Percentiles rank a stretch among this genome's conserved stretches.
Conservation (phyloP, 306 rosid species). For the Fragaria ananassa region DNA sequence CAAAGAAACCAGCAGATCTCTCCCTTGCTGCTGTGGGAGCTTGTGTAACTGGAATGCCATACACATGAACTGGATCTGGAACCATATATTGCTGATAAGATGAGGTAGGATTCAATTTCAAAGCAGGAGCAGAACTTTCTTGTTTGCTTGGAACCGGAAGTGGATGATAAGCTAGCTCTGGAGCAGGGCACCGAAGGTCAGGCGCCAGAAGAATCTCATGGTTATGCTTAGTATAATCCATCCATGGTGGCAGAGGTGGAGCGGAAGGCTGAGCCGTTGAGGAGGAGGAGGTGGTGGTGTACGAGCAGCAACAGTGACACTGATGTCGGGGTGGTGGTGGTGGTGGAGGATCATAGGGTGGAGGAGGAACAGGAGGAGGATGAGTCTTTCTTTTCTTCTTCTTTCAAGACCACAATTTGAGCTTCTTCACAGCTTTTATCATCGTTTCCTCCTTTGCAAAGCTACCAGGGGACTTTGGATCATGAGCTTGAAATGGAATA, state of each 20-base stretch:
- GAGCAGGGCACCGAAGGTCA: not conserved
- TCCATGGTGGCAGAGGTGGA: constrained; percentile 74
- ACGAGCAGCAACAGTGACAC: constrained; percentile 25
- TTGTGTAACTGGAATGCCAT: constrained; percentile 44
- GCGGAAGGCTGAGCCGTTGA: constrained; percentile 51
- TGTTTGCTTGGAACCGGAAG: constrained; percentile 20
- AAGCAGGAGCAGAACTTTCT: not conserved
- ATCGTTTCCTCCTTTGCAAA: constrained; percentile 16
- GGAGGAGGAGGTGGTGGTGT: constrained; percentile 8
- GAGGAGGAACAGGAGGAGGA: not conserved
- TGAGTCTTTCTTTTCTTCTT: constrained; percentile 37
- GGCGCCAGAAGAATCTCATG: constrained; percentile 36
- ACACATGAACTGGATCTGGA: constrained; percentile 38
- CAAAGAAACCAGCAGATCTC: constrained; percentile 29
- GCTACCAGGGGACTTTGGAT: not conserved
- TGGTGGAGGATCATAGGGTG: constrained; percentile 26
- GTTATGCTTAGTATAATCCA: constrained; percentile 25
- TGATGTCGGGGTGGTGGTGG: constrained; percentile 8
- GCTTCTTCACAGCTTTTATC: constrained; percentile 58
- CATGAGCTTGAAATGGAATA: not conserved
- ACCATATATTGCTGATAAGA: constrained; percentile 48
- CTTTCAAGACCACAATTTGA: constrained; percentile 58
- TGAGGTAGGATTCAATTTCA: constrained; percentile 12
- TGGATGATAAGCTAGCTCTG: constrained; percentile 5
- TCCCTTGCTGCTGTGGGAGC: constrained; percentile 5